Base-by-base conservation (phyloP, 768 basidiomycete species). In the Leccinum longicurvipes region DNA sequence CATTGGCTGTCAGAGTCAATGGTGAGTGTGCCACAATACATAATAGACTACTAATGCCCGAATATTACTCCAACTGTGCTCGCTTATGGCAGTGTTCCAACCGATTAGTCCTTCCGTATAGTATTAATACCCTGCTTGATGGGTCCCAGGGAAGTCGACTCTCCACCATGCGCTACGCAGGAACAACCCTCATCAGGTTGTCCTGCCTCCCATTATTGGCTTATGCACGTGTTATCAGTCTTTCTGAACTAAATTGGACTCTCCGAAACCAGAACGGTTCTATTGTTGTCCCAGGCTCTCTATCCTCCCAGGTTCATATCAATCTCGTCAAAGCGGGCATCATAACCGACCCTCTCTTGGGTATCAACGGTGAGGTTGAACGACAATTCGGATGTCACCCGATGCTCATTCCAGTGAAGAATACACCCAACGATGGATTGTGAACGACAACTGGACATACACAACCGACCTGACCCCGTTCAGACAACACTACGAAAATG, bases 381-480 rank as follows among this genome's bases (percentile, higher is more conserved):
- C 42, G 11, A n/a, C 45, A 17, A 47, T 47, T 46, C 7, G 21
- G 19, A 47, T 54, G 4, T 24, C 46, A 45, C 47, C 31, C 23
- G 24, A 31, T 5, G 19, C 52, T 41, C 24, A 53, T 50, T 31
- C 14, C 14, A 10, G 15, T 28, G 27, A 47, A 82, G 81, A 84
- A 54, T 81, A 79, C 56, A 79, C 77, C 1, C 74, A 82, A 61
- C 72, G 83, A 57, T 83, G 81, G 82, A 71, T 84, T 47, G 74
- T 76, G 28, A 70, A 78, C 50, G 82, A 84, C 53, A 79, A 80
- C 54, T 84, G 83, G 82, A 82, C 80, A 0, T 83, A 82, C 58
- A 82, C 79, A 0, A 80, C 82, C 3, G 79, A 81, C 60, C 54
- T 83, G 32, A 63, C 76, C 1, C 79, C 82, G 7, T 74, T 82